Percentiles rank a stretch among this genome's conserved stretches.
These are phyloP conservation scores for Ilex asprella DNA, from an alignment of 257 asterid genomes.

Conservation along the genomic window DNA sequence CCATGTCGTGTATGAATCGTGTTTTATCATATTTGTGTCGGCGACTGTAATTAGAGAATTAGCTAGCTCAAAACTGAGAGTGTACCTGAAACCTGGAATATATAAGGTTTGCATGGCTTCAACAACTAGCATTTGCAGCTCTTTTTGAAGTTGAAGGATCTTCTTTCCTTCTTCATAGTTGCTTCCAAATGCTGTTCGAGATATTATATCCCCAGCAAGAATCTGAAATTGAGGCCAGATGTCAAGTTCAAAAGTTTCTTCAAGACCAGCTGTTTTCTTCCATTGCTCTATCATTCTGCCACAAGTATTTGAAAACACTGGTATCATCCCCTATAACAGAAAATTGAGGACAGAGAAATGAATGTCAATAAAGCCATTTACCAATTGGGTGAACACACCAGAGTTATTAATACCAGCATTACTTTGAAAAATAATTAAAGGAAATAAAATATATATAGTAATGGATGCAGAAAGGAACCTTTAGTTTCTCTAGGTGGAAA, in stretches of 20 bases:
- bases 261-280: slow-evolving; percentile 20
- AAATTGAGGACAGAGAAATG: not conserved
- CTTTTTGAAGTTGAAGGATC: slow-evolving; percentile 39
- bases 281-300: slow-evolving; percentile 29
- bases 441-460: too few relatives aligned
- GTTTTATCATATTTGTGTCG: too few relatives aligned
- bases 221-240: too few relatives aligned
- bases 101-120: slow-evolving; percentile 35
- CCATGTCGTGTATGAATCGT: too few relatives aligned
- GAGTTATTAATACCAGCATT: too few relatives aligned
- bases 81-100: slow-evolving; percentile 46
- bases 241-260: slow-evolving; percentile 22
- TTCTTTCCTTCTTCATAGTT: slow-evolving; percentile 25
- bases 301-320: slow-evolving; percentile 27
- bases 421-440: too few relatives aligned
- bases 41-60: not conserved
- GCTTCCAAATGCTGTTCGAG: slow-evolving; percentile 23
- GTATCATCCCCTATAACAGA: slow-evolving; percentile 35
- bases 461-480: slow-evolving; percentile 17
- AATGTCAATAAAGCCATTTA: too few relatives aligned
- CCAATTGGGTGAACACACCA: too few relatives aligned
- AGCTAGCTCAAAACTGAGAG: too few relatives aligned
- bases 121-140: slow-evolving; percentile 36
- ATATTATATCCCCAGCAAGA: not conserved
- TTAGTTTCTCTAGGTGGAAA: slow-evolving; percentile 43